Percentiles rank a stretch among this genome's conserved stretches.
These are phyloP conservation scores for Sphaerulina vaccinii DNA, from an alignment of 2,329 filamentous ascomycete genomes.

Conservation along the genomic window DNA sequence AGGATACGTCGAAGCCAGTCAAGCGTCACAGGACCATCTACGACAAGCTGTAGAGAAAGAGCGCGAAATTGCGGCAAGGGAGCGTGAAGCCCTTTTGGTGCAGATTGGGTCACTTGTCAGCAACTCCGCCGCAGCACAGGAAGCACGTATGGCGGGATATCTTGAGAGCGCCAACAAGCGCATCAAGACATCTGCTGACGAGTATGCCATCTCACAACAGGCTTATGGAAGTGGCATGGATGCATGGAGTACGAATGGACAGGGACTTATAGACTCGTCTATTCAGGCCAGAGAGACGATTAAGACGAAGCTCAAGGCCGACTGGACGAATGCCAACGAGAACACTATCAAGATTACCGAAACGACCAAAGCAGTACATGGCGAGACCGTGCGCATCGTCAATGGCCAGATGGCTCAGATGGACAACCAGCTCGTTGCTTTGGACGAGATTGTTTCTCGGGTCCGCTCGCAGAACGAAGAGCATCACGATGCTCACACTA, in stretches of 20 bases:
- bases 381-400: slow-evolving; percentile 84
- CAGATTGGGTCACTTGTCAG: slow-evolving; percentile 79
- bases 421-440: slow-evolving; percentile 79
- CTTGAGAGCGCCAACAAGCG: slow-evolving; percentile 62
- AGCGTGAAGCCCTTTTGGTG: slow-evolving; percentile 69
- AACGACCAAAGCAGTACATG: slow-evolving; percentile 82
- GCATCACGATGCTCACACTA: slow-evolving; percentile 68
- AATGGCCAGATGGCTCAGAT: slow-evolving; percentile 86
- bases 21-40: slow-evolving; percentile 64
- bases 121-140: slow-evolving; percentile 70
- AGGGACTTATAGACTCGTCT: slow-evolving; percentile 67
- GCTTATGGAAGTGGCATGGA: slow-evolving; percentile 72
- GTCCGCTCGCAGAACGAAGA: slow-evolving; percentile 76
- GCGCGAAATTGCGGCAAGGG: slow-evolving; percentile 66
- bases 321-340: slow-evolving; percentile 77
- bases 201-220: slow-evolving; percentile 56
- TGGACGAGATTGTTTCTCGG: slow-evolving; percentile 85
- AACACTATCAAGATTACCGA: slow-evolving; percentile 80
- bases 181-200: slow-evolving; percentile 49
- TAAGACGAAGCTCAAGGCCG: slow-evolving; percentile 78
- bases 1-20: slow-evolving; percentile 66
- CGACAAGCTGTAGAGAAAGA: slow-evolving; percentile 74
- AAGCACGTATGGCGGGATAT: slow-evolving; percentile 65
- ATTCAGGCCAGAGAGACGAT: slow-evolving; percentile 71
- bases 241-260: slow-evolving; percentile 68